phyloP scores from a whole-genome alignment of 2,329 filamentous ascomycete species.

The Scortechinia acanthostroma region DNA sequence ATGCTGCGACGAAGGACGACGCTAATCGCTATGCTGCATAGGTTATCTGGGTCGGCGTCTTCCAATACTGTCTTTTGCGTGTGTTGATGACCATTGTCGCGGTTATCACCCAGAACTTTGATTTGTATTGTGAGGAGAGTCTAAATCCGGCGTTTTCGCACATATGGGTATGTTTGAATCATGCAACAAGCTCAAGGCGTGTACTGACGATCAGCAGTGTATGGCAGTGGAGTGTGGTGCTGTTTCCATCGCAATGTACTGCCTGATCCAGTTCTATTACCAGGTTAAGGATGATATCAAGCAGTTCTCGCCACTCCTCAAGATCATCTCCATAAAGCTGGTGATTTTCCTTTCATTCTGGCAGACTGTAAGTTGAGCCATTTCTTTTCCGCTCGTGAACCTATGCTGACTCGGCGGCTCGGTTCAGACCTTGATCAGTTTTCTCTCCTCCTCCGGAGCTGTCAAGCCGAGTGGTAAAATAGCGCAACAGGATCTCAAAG shows the following conservation, averaged over 20 bases:
- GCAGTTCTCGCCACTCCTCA: slow-evolving; percentile 68
- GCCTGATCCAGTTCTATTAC: slow-evolving; percentile 78
- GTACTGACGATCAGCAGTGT: slow-evolving; percentile 34
- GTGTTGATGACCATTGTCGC: slow-evolving; percentile 74
- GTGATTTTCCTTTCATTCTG: slow-evolving; percentile 89
- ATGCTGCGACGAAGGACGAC: slow-evolving; percentile 1
- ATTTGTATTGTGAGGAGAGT: slow-evolving; percentile 72
- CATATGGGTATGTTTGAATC: slow-evolving; percentile 67
- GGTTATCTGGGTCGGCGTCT: slow-evolving; percentile 74
- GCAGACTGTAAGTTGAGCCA: slow-evolving; percentile 62
- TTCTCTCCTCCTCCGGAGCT: slow-evolving; percentile 48
- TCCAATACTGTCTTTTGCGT: slow-evolving; percentile 79
- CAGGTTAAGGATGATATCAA: slow-evolving; percentile 65
- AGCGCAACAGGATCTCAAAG: slow-evolving; percentile 69
- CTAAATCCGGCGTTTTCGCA: slow-evolving; percentile 75
- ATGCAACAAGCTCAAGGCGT: neutral
- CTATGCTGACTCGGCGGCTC: neutral
- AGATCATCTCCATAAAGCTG: slow-evolving; percentile 80
- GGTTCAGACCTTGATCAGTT: slow-evolving; percentile 35
- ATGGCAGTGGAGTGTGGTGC: slow-evolving; percentile 64
- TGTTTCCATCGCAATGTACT: slow-evolving; percentile 81
- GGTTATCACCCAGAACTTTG: slow-evolving; percentile 63
- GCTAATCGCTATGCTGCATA: slow-evolving; percentile 10
- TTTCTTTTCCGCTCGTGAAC: neutral
- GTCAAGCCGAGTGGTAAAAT: slow-evolving; percentile 56